Evolutionary conservation across 2,329 filamentous ascomycete genomes (phyloP), one percentile per base, ranked within the genome.

Genomic region (Cercospora canescens): DNA sequence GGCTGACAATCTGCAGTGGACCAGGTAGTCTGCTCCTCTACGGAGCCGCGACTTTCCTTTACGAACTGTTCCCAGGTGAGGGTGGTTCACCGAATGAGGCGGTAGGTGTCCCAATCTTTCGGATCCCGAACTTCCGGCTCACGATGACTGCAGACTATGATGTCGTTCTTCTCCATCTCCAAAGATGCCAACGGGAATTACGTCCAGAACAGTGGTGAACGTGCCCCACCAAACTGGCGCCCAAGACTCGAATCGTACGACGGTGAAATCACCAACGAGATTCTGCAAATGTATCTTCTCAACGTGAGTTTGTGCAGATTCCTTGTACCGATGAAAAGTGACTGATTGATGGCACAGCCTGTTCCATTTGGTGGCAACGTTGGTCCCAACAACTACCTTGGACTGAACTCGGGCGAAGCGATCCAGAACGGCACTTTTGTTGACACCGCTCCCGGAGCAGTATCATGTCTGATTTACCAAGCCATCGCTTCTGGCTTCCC

Each of bases 11-110:
- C 28, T 16, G 12, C 24, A 52, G 45, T 57, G 79, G 79, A 16
- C 80, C 79, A 3, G 67, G 78, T 24, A 70, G 74, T 14, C 68
- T 81, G 6, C 73, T 82, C 8, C 74, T 81, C 14, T 81, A 76
- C 66, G 79, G 80, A 45, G 80, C 80, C 37, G 76, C 80, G 2
- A 78, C 76, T 50, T 82, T 82, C 75, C 64, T 82, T 7, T 82
- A 81, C 73, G 77, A 80, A 65, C 73, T 81, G 12, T 79, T 73
- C 62, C 79, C 81, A 7, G 73, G 68, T 18, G 74, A 75, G 41
- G 16, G 55, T 12, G 77, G 77, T 61, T 66, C 60, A 1, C 78
- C 77, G 18, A 74, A 78, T 58, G 70, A 76, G 56, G 74, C 63
- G 45, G 45, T 52, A 52, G 11, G 45, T 52, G 21, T 16, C 16